Evolutionary conservation across 2,329 filamentous ascomycete genomes (phyloP), one percentile per base, ranked within the genome.

Genomic region (Neopestalotiopsis sp.): DNA sequence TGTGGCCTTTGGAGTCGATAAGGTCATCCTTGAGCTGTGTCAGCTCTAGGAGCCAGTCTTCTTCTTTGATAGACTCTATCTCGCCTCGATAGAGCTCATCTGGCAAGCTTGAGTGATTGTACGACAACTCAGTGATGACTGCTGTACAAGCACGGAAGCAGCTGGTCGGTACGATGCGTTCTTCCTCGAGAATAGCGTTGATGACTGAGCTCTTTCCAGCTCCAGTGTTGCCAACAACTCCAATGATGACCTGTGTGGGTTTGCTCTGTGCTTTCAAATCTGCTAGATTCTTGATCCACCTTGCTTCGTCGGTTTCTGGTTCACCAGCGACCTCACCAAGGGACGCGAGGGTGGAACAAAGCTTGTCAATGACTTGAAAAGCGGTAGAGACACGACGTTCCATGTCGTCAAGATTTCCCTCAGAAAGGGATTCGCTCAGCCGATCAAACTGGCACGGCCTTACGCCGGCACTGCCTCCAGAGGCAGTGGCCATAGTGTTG

Each of bases 171-270:
- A 81, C 70, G 7, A 82, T 71, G 10, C 32, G 24, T 20, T 83
- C 82, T 49, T 77, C 75, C 12, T 67, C 69, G 24, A 72, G 61
- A 28, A 75, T 49, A 1, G 71, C 70, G 59, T 75, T 75, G 58
- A 75, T 73, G 20, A 75, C 59, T 6, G 72, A 73, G 63, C 73
- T 75, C 56, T 75, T 75, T 9, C 74, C 73, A 1, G 71, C 67
- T 2, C 73, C 73, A 14, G 74, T 75, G 40, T 42, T 40, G 7
- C 74, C 74, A 38, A 75, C 69, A 2, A 76, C 85, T 5, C 88
- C 89, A 20, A 91, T 81, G 0, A 90, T 81, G 1, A 82, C 83
- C 32, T 76, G 79, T 1, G 73, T 74, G 24, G 77, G 78, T 4
- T 74, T 74, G 3, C 81, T 78, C 65, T 82, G 80, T 2, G 80